phyloP scores from a whole-genome alignment of 352 stramenopile species.

The Vaucheria bursata region DNA sequence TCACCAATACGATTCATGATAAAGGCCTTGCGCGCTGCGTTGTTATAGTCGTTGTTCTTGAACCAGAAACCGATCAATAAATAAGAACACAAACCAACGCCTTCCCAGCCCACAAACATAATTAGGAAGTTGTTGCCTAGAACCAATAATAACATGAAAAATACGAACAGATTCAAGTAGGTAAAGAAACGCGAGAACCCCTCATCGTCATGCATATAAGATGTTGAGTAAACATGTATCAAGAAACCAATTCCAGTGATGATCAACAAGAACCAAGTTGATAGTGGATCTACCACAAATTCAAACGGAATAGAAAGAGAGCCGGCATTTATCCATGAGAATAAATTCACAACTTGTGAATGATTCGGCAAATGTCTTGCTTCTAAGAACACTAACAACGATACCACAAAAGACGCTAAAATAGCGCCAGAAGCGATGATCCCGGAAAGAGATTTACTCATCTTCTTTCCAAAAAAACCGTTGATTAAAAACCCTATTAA shows the following conservation, averaged over 20 bases:
- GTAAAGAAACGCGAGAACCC: constrained; percentile 55
- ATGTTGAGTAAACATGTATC: constrained; percentile 45
- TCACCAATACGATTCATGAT: not conserved
- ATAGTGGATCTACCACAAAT: too few species aligned
- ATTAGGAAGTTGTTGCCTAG: constrained; percentile 32
- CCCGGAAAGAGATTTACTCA: too few species aligned
- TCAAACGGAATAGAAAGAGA: too few species aligned
- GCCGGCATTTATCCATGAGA: too few species aligned
- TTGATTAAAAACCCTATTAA: too few species aligned
- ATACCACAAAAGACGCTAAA: too few species aligned
- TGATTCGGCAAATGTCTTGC: too few species aligned
- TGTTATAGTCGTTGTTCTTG: constrained; percentile 52
- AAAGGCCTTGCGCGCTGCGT: not conserved
- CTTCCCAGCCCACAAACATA: constrained; percentile 56
- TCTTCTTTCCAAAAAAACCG: too few species aligned
- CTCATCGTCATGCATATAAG: constrained; percentile 55
- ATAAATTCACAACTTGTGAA: too few species aligned
- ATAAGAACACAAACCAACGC: constrained; percentile 55
- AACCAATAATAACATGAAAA: constrained; percentile 58
- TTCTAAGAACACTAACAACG: too few species aligned
- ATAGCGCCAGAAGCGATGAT: too few species aligned
- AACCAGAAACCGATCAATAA: constrained; percentile 60
- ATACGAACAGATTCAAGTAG: constrained; percentile 57
- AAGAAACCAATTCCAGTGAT: not conserved
- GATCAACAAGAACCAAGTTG: too few species aligned